Conservation (phyloP, 805 yeast genomes). For the Wickerhamiella hasegawae region DNA sequence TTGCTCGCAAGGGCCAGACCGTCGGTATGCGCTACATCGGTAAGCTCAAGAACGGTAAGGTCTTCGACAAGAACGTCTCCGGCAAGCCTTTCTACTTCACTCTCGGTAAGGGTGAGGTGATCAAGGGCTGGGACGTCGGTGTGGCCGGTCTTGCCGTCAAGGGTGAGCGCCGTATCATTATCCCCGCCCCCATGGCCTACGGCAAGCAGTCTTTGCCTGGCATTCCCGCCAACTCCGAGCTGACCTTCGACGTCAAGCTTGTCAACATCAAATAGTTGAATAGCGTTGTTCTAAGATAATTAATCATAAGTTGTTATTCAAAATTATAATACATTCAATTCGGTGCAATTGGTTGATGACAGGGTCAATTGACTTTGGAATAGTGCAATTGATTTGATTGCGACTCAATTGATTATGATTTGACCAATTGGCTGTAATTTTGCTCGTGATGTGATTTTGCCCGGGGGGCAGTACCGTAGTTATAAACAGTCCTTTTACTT, state of each 20-base stretch:
- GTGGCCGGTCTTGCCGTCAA: conserved; percentile 97
- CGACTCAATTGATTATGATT: not conserved
- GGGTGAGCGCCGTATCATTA: conserved; percentile 94
- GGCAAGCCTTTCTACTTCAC: conserved; percentile 91
- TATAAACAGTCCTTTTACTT: no score
- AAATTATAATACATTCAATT: no score
- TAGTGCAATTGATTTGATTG: no score
- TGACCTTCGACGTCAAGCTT: conserved; percentile 90
- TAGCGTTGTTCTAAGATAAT: not conserved
- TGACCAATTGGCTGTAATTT: not conserved
- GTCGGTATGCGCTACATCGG: conserved; percentile 97
- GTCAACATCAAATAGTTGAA: conserved; percentile 63
- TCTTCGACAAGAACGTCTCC: conserved; percentile 89
- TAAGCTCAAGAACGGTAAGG: conserved; percentile 89
- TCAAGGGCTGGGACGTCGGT: conserved; percentile 98
- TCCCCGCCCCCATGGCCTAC: conserved; percentile 93
- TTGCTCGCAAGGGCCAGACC: conserved; percentile 74
- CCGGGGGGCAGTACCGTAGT: no score
- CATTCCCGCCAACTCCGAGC: conserved; percentile 92
- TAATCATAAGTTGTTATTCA: no score
- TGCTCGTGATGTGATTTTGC: no score
- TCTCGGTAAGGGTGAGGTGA: conserved; percentile 95
- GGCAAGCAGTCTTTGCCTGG: conserved; percentile 93
- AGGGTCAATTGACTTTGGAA: no score
- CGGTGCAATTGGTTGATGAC: no score